phyloP scores from a whole-genome alignment of 1,284 basidiomycete genomes.

The Cryptococcus sp. region DNA sequence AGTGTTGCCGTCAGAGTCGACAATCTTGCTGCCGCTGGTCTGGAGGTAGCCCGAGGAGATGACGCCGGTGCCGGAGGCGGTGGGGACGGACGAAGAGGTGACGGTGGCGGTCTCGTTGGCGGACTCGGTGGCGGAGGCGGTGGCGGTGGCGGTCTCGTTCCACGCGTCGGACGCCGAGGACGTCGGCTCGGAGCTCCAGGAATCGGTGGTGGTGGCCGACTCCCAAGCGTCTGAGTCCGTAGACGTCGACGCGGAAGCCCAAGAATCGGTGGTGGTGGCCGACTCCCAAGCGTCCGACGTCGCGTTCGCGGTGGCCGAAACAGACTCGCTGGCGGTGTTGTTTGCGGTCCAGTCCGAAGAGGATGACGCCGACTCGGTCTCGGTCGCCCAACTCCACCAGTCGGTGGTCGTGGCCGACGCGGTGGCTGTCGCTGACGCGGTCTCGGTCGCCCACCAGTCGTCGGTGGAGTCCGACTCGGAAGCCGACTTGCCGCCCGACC shows the following conservation, averaged over 20 bases:
- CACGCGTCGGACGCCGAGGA: not conserved
- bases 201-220: slow-evolving; percentile 2
- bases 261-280: slow-evolving; percentile 10
- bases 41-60: slow-evolving; percentile 33
- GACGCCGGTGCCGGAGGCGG: slow-evolving; percentile 8
- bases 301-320: not conserved
- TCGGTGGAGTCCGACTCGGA: not conserved
- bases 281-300: slow-evolving; percentile 3
- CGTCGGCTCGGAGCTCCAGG: slow-evolving; percentile 3
- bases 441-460: not conserved
- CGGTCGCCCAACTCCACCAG: not conserved
- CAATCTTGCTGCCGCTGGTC: slow-evolving; percentile 30
- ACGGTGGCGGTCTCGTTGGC: slow-evolving; percentile 11
- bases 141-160: slow-evolving; percentile 14
- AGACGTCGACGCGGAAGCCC: slow-evolving; percentile 1
- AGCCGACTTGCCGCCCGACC: slow-evolving; percentile 3
- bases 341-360: not conserved
- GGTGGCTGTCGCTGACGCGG: slow-evolving; percentile 4
- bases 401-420: slow-evolving; percentile 8
- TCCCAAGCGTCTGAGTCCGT: slow-evolving; percentile 1
- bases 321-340: not conserved
- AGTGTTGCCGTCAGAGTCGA: slow-evolving; percentile 31
- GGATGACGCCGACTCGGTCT: not conserved
- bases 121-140: slow-evolving; percentile 9
- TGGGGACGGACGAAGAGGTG: slow-evolving; percentile 14